Evolutionary conservation across 257 asterid genomes (phyloP), one percentile per base, ranked within the genome.

Genomic region (Oldenlandia corymbosa): DNA sequence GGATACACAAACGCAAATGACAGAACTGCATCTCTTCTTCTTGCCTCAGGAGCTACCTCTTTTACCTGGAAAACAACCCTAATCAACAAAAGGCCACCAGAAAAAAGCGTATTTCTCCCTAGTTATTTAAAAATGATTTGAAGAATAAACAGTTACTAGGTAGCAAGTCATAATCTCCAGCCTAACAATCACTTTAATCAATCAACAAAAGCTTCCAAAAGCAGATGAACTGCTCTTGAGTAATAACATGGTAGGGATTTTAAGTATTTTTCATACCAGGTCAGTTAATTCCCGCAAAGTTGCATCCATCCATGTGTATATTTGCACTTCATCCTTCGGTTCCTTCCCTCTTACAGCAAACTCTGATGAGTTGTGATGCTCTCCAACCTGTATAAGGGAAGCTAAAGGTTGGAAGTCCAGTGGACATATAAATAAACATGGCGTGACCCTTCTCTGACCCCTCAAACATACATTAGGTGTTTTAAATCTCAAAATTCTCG

Each of bases 241-340:
- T 10, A 26, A 31, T 6, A 9, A 27, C 43, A 37, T 7, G 9
- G 21, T 42, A 75, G 36, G 56, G 26, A 4, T 7, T 26, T 43
- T 20, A 56, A 32, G 43, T 18, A 65, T 18, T 31, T 41, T 67
- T 27, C 32, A 28, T 84, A 93, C 99, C 97, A 93, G 84, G 83
- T 93, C 99, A 70, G 97, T 93, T 76, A 93, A 73, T 74, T 93
- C 99, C 20, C 97, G 97, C 68, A 93, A 76, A 56, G 96, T 93
- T 10, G 99, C 97, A 84, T 93, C 99, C 99, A 90, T 54, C 99
- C 99, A 93, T 11, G 99, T 93, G 66, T 90, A 93, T 41, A 93
- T 90, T 77, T 93, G 97, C 74, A 93, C 99, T 76, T 93, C 99
- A 66, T 93, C 97, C 78, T 90, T 93, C 24, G 99, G 99, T 80